These are phyloP conservation scores for Saraca asoca DNA, from an alignment of 331 rosid genomes.

Conservation along the genomic window DNA sequence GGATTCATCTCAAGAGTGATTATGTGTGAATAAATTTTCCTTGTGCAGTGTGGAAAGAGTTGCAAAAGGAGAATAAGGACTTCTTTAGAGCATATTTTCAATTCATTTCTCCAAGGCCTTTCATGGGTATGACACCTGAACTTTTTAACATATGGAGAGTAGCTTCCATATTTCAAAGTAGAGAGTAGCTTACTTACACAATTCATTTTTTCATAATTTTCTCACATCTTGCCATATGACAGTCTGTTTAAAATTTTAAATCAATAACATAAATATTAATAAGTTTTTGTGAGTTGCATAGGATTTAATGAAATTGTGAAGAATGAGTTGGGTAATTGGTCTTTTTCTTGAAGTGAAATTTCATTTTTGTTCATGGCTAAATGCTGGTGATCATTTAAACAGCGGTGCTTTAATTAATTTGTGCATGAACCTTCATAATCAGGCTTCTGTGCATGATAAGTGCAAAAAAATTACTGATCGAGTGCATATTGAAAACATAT, in stretches of 20 bases:
- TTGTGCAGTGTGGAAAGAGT: conserved; percentile 84
- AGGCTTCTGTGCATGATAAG: conserved; percentile 4
- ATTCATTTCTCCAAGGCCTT: conserved; percentile 47
- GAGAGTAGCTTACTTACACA: background rate
- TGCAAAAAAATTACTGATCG: background rate
- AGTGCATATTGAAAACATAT: background rate
- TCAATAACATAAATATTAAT: too few species aligned
- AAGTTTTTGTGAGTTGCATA: too few species aligned
- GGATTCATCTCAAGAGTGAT: background rate
- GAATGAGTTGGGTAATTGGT: too few species aligned
- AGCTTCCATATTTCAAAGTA: too few species aligned
- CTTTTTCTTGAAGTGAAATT: too few species aligned
- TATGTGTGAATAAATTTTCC: background rate
- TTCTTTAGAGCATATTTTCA: conserved; percentile 77
- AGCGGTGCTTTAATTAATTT: too few species aligned
- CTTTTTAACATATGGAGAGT: too few species aligned
- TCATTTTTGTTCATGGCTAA: background rate
- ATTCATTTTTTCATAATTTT: too few species aligned
- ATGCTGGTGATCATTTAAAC: conserved; percentile 1
- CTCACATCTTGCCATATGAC: too few species aligned
- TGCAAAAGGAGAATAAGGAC: conserved; percentile 81
- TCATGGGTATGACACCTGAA: conserved; percentile 33
- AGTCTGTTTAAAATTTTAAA: too few species aligned
- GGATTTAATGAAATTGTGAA: too few species aligned
- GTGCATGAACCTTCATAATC: background rate